Percentiles rank a stretch among this genome's conserved stretches.
These are phyloP conservation scores for Aspergillus haitiensis DNA, from an alignment of 495 filamentous ascomycete species.

Conservation along the genomic window DNA sequence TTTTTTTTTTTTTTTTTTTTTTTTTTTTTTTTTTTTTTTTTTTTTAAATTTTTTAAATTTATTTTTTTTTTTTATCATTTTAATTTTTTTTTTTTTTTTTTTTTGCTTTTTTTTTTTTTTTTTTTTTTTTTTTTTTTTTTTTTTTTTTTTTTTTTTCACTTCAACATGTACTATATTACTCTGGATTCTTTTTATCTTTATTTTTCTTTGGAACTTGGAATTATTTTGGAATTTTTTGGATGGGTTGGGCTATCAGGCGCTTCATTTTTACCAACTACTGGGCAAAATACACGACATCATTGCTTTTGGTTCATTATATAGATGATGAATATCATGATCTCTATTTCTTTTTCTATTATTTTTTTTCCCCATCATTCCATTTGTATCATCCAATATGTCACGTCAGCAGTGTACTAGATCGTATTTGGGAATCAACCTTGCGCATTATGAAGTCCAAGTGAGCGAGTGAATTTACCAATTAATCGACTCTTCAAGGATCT, in stretches of 20 bases:
- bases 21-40: too few relatives aligned
- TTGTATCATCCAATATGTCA: background rate
- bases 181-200: background rate
- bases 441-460: too few relatives aligned
- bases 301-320: conserved; percentile 1
- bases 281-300: background rate
- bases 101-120: conserved; percentile 10
- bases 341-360: background rate
- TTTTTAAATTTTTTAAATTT: too few relatives aligned
- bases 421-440: too few relatives aligned
- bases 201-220: background rate
- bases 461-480: background rate
- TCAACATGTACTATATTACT: conserved; percentile 14
- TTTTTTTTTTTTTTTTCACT: conserved; percentile 15
- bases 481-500: background rate
- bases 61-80: too few relatives aligned
- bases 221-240: background rate
- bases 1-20: too few relatives aligned
- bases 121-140: conserved; percentile 13
- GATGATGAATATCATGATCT: conserved; percentile 8
- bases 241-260: background rate
- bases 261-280: background rate
- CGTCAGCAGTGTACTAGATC: too few relatives aligned
- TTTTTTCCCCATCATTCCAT: too few relatives aligned
- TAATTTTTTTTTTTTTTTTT: conserved; percentile 14